These are phyloP conservation scores for Amaranthus cruentus DNA, from an alignment of 148 eudicot genomes.

Conservation along the genomic window DNA sequence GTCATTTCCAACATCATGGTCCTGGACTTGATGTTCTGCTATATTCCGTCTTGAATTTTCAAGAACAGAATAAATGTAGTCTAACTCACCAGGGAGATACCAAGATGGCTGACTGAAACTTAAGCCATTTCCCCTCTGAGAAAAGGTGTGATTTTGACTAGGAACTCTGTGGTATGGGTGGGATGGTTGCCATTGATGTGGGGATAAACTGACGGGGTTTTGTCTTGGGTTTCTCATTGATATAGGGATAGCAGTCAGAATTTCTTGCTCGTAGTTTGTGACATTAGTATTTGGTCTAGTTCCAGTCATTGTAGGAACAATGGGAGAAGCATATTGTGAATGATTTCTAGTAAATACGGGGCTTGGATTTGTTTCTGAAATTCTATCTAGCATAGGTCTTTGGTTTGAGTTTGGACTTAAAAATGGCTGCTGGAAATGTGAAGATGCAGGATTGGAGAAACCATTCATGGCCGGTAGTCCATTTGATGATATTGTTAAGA, in stretches of 20 bases:
- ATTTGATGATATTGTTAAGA: constrained; percentile 6
- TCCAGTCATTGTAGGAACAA: background rate
- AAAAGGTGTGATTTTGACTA: background rate
- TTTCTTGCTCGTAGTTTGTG: constrained; percentile 2
- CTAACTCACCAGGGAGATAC: background rate
- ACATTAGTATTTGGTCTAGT: background rate
- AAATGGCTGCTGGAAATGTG: constrained; percentile 1
- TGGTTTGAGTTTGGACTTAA: background rate
- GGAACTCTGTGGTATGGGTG: background rate
- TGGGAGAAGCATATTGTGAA: background rate
- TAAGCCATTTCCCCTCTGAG: constrained; percentile 1
- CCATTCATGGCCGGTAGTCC: background rate
- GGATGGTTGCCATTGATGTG: background rate
- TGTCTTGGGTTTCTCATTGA: background rate
- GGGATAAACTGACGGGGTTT: background rate
- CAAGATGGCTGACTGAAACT: background rate
- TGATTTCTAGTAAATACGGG: background rate
- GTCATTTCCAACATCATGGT: background rate
- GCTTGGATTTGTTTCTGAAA: background rate
- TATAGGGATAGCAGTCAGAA: background rate
- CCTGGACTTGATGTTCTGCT: background rate
- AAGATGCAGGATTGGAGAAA: background rate
- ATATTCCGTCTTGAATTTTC: constrained; percentile 8
- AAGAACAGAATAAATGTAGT: background rate
- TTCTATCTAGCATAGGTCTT: background rate